phyloP scores from a whole-genome alignment of 2,329 filamentous ascomycete genomes.

The Beauveria australis region DNA sequence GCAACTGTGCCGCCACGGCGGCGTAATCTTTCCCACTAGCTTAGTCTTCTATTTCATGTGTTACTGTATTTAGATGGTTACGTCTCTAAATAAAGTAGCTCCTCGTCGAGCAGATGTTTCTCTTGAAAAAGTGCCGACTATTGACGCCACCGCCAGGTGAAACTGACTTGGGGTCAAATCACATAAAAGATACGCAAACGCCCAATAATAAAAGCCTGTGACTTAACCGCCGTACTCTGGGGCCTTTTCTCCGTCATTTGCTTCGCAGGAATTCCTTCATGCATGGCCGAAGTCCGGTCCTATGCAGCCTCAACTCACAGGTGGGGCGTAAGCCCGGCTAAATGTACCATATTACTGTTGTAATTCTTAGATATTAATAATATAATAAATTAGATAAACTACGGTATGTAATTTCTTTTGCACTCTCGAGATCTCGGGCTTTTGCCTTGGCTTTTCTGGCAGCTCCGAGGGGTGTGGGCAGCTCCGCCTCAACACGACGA shows the following conservation, averaged over 20 bases:
- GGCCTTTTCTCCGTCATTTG: too few species aligned
- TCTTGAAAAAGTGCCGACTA: background rate
- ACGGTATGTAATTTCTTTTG: background rate
- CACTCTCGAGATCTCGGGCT: background rate
- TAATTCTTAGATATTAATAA: constrained; percentile 5
- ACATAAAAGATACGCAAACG: background rate
- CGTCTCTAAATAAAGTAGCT: background rate
- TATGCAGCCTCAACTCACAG: background rate
- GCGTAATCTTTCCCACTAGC: background rate
- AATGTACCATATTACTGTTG: constrained; percentile 6
- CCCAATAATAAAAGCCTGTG: background rate
- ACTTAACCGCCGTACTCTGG: too few species aligned
- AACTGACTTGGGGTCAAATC: too few species aligned
- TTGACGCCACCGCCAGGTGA: background rate
- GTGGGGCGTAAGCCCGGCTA: constrained; percentile 2
- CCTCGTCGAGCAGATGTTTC: too few species aligned
- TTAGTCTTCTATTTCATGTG: background rate
- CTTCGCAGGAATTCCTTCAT: background rate
- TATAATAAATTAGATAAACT: background rate
- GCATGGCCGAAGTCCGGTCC: background rate
- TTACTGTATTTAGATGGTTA: background rate
- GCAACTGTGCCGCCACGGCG: background rate
- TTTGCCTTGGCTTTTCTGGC: background rate
- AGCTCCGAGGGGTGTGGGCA: background rate
- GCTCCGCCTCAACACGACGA: background rate